Evolutionary conservation across 139 green algal species (phyloP).

Genomic region (Zygnema circumcarinatum): DNA sequence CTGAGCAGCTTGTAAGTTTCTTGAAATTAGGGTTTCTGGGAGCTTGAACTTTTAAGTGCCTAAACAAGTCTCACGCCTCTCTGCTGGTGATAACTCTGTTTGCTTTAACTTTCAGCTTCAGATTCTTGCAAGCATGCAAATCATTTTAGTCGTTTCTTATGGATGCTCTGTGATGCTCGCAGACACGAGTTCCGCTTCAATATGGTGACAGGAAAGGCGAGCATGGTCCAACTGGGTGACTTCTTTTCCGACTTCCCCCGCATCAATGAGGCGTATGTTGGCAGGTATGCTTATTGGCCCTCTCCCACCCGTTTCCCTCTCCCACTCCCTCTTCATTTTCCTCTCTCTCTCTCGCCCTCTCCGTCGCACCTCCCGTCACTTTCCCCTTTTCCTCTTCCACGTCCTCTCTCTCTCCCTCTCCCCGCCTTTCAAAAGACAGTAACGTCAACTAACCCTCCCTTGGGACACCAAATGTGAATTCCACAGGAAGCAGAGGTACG

Average conservation of each 20-base stretch:
- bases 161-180: neutral
- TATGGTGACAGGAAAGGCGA: conserved; percentile 59
- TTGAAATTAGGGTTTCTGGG: neutral
- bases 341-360: conserved; percentile 1
- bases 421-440: no score
- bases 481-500: conserved; percentile 53
- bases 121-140: neutral
- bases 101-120: neutral
- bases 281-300: conserved; percentile 15
- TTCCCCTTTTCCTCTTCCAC: no score
- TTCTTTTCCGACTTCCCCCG: conserved; percentile 72
- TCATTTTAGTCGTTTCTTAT: neutral
- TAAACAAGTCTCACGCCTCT: neutral
- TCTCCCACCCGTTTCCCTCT: conserved; percentile 24
- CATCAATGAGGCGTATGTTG: conserved; percentile 56
- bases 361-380: neutral
- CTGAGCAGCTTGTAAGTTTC: neutral
- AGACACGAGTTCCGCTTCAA: conserved; percentile 67
- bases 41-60: neutral
- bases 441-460: no score
- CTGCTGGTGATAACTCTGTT: neutral
- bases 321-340: neutral
- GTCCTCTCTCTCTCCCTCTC: no score
- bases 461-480: no score
- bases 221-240: conserved; percentile 27